Evolutionary conservation across 768 basidiomycete species (phyloP), one percentile per base, ranked within the genome.

Genomic region (Suillus tomentosus): DNA sequence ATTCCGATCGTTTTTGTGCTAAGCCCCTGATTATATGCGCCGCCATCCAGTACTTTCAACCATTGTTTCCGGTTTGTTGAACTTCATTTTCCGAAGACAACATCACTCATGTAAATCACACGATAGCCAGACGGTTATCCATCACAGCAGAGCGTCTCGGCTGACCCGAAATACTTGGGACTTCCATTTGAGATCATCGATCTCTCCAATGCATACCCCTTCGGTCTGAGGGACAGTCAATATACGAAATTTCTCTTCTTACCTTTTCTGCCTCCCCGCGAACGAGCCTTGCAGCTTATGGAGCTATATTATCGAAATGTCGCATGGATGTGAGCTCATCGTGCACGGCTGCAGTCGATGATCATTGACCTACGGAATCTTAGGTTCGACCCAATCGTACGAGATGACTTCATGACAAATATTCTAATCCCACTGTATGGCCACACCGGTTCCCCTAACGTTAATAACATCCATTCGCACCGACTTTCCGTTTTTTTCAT

Each of bases 401-500:
- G 74, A 7, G 66, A 77, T 6, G 82, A 85, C 37, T 83, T 85
- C 64, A 70, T 79, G 58, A 64, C 59, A 13, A 74, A 71, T 10
- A 75, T 85, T 27, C 50, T 84, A 39, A 71, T 78, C 19, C 77
- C 77, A 15, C 77, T 86, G n/a, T 85, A 84, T 64, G 76, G 74
- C 31, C 61, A 68, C 24, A 68, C 74, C 19, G 74, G 73, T 17
- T 70, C 70, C 47, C 69, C 73, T 10, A 74, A 69, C 54, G 65
- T 81, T 22, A 74, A 80, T 47, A 57, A 56, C 17, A 61, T 83
- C 24, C 81, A 84, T 60, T 76, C 83, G 1, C 82, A 86, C 62
- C 73, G 77, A 39, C 77, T 87, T 40, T 77, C 85, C 19, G 78
- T 85, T 22, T 82, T 87, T 71, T 86, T 85, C 70, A 78, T 81